Percentiles rank a stretch among this genome's conserved stretches.
Evolutionary conservation across 768 basidiomycete species (phyloP).

Genomic region (Lentinula sp.): DNA sequence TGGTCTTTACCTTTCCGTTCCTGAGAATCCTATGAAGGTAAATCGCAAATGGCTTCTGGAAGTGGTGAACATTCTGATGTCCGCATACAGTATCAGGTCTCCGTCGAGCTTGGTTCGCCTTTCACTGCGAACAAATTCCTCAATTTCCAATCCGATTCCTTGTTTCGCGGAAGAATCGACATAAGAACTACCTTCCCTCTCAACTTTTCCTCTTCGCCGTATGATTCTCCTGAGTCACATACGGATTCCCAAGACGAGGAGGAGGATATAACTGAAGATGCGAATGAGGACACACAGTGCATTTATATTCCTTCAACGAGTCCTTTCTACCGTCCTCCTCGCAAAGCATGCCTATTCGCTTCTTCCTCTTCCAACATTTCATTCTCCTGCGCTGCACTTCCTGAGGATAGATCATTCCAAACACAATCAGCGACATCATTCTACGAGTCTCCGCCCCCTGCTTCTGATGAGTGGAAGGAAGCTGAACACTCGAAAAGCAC

Average conservation of each 20-base stretch:
- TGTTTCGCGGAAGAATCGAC: too few relatives aligned
- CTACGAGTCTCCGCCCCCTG: background rate
- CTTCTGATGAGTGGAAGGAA: background rate
- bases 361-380: conserved; percentile 19
- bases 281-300: conserved; percentile 27
- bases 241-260: background rate
- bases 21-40: background rate
- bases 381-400: conserved; percentile 1
- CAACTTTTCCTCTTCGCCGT: background rate
- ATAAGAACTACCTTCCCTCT: background rate
- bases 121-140: background rate
- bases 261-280: background rate
- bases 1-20: background rate
- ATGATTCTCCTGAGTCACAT: background rate
- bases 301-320: conserved; percentile 32
- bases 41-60: background rate
- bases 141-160: background rate
- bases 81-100: background rate
- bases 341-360: conserved; percentile 19
- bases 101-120: background rate
- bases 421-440: background rate
- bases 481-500: background rate
- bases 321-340: conserved; percentile 28
- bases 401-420: background rate
- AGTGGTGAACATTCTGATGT: background rate